A percentile compares a stretch with the other conserved stretches of the same genome.
These are phyloP conservation scores for Aphanomyces stellatus DNA, from an alignment of 352 stramenopile species.

Conservation along the genomic window DNA sequence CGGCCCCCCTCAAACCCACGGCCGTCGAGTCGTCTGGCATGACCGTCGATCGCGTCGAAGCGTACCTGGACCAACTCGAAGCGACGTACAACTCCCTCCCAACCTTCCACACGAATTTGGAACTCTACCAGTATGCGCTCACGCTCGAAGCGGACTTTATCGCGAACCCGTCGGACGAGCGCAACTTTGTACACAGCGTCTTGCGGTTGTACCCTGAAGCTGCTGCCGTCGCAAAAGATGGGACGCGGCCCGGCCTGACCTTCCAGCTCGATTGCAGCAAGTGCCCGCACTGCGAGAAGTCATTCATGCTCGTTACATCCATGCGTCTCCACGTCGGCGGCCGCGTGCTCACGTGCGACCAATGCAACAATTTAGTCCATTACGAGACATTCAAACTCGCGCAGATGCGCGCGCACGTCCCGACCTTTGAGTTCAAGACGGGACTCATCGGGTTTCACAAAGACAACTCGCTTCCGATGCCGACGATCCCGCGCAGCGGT, in stretches of 20 bases:
- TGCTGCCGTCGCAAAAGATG: not conserved
- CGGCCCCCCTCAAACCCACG: not conserved
- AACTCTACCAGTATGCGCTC: not conserved
- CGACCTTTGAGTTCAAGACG: not conserved
- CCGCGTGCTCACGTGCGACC: not conserved
- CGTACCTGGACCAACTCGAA: not conserved
- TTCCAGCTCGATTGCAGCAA: not conserved
- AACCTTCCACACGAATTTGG: not conserved
- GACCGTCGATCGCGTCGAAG: not conserved
- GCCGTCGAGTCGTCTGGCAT: not conserved
- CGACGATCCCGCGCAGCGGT: not conserved
- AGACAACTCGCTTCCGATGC: not conserved
- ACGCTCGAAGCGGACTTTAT: not conserved
- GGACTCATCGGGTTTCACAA: not conserved
- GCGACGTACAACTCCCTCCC: not conserved
- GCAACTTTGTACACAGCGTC: not conserved
- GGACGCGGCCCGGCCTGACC: not conserved
- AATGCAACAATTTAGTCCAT: not conserved
- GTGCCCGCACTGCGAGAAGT: not conserved
- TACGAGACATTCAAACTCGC: not conserved
- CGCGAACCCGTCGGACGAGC: not conserved
- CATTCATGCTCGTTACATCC: not conserved
- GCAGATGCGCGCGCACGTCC: not conserved
- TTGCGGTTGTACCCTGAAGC: not conserved
- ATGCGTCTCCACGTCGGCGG: not conserved